phyloP scores from a whole-genome alignment of 139 green algal species.

The Tetratostichococcus sp. region DNA sequence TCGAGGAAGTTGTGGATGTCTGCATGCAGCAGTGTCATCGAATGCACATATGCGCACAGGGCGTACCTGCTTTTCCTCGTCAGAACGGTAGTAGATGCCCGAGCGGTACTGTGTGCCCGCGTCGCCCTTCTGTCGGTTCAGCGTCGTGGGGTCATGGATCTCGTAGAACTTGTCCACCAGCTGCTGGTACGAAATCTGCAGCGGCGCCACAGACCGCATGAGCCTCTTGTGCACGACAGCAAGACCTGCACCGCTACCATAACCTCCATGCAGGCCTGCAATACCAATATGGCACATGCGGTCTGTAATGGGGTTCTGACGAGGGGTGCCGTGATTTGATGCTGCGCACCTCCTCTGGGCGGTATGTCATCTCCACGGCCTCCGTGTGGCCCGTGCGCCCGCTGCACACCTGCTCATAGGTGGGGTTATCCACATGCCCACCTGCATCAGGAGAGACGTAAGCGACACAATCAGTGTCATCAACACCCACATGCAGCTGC shows the following conservation, averaged over 20 bases:
- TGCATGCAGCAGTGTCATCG: too few species aligned
- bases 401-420: conserved; percentile 82
- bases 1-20: too few species aligned
- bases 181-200: conserved; percentile 46
- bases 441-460: too few species aligned
- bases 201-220: background rate
- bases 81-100: conserved; percentile 75
- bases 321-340: too few species aligned
- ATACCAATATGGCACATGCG: too few species aligned
- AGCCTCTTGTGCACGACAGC: too few species aligned
- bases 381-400: conserved; percentile 77
- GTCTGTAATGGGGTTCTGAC: too few species aligned
- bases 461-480: too few species aligned
- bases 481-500: too few species aligned
- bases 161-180: conserved; percentile 75
- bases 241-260: too few species aligned
- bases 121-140: conserved; percentile 74
- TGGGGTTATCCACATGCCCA: conserved; percentile 50
- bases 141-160: conserved; percentile 68
- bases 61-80: conserved; percentile 45
- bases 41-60: too few species aligned
- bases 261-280: too few species aligned
- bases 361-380: conserved; percentile 38
- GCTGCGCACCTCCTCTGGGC: background rate
- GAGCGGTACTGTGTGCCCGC: conserved; percentile 76